phyloP scores from a whole-genome alignment of 192 early-diverging fungal genomes.

The Rhizophagus sp. region DNA sequence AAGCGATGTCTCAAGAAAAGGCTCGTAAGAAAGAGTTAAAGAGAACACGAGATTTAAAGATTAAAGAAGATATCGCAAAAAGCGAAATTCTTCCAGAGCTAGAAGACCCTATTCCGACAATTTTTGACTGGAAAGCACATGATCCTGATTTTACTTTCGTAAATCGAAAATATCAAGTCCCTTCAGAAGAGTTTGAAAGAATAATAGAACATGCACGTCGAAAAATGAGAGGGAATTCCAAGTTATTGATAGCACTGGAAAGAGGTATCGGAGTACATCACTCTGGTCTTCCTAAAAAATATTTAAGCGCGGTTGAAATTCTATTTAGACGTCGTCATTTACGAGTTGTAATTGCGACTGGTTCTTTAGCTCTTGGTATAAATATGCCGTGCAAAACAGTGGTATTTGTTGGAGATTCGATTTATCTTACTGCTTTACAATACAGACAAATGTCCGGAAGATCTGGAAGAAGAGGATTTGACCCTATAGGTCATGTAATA shows the following conservation, averaged over 20 bases:
- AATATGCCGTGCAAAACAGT: conserved; percentile 46
- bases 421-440: conserved; percentile 43
- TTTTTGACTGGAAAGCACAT: conserved; percentile 39
- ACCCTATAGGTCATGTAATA: conserved; percentile 42
- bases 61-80: conserved; percentile 1
- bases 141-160: conserved; percentile 40
- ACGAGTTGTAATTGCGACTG: conserved; percentile 45
- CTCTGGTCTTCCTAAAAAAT: conserved; percentile 39
- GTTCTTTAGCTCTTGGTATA: conserved; percentile 36
- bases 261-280: conserved; percentile 50
- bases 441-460: conserved; percentile 39
- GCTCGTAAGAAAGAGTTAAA: conserved; percentile 19
- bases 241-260: conserved; percentile 31
- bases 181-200: conserved; percentile 27
- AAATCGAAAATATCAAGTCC: conserved; percentile 14
- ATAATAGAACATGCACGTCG: background rate
- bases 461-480: conserved; percentile 46
- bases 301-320: conserved; percentile 39
- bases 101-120: background rate
- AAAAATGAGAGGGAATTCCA: conserved; percentile 6
- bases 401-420: conserved; percentile 45
- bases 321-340: conserved; percentile 39
- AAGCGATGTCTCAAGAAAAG: conserved; percentile 31
- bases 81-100: conserved; percentile 7
- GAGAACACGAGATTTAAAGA: background rate